phyloP scores from a whole-genome alignment of 495 filamentous ascomycete species.

The Penicillium fimorum region DNA sequence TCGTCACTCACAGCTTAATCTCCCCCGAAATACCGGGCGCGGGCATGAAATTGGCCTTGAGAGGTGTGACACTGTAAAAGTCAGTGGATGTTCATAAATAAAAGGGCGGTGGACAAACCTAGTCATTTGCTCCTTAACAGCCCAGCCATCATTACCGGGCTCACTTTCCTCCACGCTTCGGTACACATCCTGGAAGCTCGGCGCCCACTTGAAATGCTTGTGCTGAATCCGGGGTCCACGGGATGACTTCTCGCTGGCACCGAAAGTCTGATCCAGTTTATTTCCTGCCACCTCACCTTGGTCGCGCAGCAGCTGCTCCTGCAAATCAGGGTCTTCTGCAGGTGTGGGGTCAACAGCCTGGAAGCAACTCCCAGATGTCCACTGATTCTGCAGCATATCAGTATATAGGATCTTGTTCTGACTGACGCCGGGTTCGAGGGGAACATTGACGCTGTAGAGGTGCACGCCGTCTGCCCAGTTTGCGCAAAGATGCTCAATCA shows the following conservation, averaged over 20 bases:
- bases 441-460: constrained; percentile 85
- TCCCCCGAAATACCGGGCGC: constrained; percentile 65
- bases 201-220: constrained; percentile 93
- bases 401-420: constrained; percentile 72
- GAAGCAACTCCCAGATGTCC: constrained; percentile 81
- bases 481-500: constrained; percentile 73
- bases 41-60: constrained; percentile 92
- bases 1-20: constrained; percentile 82
- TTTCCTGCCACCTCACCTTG: constrained; percentile 48
- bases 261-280: constrained; percentile 14
- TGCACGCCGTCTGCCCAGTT: constrained; percentile 77
- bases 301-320: constrained; percentile 65
- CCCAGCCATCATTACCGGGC: constrained; percentile 94
- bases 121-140: constrained; percentile 80
- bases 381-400: constrained; percentile 81
- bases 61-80: constrained; percentile 70
- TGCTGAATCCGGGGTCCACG: constrained; percentile 52
- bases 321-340: constrained; percentile 39
- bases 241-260: constrained; percentile 15
- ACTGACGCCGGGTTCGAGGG: constrained; percentile 67
- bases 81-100: constrained; percentile 14
- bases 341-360: constrained; percentile 56
- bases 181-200: constrained; percentile 81
- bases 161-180: constrained; percentile 73
- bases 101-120: constrained; percentile 58